These are phyloP conservation scores for Colletotrichum sidae DNA, from an alignment of 2,329 filamentous ascomycete genomes.

Conservation along the genomic window DNA sequence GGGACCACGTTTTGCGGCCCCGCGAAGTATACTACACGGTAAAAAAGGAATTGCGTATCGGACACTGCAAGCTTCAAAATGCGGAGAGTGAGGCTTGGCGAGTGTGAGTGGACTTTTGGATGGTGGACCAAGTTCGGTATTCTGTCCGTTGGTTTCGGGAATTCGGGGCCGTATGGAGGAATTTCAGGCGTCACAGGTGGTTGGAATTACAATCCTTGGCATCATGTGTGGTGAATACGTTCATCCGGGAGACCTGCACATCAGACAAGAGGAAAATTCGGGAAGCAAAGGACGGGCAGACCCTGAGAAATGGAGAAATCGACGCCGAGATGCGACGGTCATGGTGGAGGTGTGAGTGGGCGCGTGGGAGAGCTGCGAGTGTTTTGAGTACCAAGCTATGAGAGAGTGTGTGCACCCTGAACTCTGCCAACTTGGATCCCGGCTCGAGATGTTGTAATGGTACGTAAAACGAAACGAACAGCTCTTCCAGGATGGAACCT, in stretches of 20 bases:
- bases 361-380: background rate
- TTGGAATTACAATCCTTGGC: background rate
- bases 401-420: conserved; percentile 13
- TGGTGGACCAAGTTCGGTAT: conserved; percentile 21
- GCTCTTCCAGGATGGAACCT: conserved; percentile 12
- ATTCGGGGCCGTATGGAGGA: conserved; percentile 4
- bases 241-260: conserved; percentile 24
- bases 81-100: conserved; percentile 31
- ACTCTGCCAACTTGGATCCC: background rate
- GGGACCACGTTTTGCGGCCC: conserved; percentile 28
- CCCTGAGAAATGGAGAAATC: conserved; percentile 9
- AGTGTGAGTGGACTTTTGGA: conserved; percentile 10
- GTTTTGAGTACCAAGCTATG: background rate
- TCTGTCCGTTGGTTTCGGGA: conserved; percentile 28
- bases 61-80: conserved; percentile 17
- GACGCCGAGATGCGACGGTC: background rate
- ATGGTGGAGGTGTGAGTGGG: background rate
- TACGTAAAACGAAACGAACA: conserved; percentile 6
- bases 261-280: conserved; percentile 30
- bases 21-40: conserved; percentile 9
- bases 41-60: background rate
- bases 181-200: background rate
- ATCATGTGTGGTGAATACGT: conserved; percentile 12
- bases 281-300: conserved; percentile 16
- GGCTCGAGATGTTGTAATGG: background rate